A percentile compares a stretch with the other conserved stretches of the same genome.
Conservation (phyloP, 139 green algal species). For the Trebouxia sp. region DNA sequence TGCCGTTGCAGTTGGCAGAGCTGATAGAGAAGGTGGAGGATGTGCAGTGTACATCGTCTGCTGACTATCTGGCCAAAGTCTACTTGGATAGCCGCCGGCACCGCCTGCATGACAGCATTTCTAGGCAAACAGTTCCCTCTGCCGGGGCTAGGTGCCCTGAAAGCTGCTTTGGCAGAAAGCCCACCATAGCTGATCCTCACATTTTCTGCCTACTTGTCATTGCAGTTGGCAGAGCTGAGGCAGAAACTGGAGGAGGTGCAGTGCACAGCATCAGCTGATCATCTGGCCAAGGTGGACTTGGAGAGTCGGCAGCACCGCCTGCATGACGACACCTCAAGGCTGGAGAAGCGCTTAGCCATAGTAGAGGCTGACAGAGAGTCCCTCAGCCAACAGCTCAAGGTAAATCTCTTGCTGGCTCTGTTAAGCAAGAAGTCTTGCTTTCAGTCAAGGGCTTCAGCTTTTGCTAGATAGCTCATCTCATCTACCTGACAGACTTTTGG, state of each 20-base stretch:
- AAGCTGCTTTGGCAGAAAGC: background rate
- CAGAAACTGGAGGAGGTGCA: constrained; percentile 14
- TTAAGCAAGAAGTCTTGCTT: too few species aligned
- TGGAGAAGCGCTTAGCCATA: constrained; percentile 14
- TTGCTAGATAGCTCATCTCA: too few species aligned
- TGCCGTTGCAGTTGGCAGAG: constrained; percentile 5
- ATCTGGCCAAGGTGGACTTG: background rate
- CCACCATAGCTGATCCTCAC: too few species aligned
- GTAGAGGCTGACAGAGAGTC: constrained; percentile 24
- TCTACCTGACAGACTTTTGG: too few species aligned
- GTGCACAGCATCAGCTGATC: background rate
- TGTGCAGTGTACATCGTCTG: background rate
- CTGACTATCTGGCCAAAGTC: background rate
- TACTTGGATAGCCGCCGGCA: constrained; percentile 1
- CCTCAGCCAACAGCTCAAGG: constrained; percentile 12
- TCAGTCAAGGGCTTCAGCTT: too few species aligned
- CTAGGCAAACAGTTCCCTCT: too few species aligned
- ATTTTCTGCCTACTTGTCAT: too few species aligned
- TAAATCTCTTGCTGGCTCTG: background rate
- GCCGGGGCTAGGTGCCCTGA: too few species aligned
- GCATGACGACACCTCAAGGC: background rate
- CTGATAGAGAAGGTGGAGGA: constrained; percentile 5
- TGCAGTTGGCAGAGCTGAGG: constrained; percentile 16
- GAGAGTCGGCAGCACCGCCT: constrained; percentile 11
- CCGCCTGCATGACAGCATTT: background rate